Evolutionary conservation across 495 filamentous ascomycete species (phyloP), one percentile per base, ranked within the genome.

Genomic region (Bombardia bombarda): DNA sequence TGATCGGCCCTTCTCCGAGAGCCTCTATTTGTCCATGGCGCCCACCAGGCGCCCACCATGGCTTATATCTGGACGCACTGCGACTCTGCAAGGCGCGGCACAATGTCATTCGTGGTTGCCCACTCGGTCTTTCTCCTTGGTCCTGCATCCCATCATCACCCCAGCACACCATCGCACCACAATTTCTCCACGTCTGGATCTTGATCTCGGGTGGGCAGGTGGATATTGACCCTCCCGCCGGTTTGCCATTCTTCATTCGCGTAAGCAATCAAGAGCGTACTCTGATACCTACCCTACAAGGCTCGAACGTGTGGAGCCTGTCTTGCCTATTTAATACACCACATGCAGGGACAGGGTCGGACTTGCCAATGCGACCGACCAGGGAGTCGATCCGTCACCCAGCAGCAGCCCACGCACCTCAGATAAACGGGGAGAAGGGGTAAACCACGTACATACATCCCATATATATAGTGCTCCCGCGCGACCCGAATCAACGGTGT

Each of bases 1-100:
- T 21, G 25, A 42, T 42, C 39, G 39, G 39, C 39, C 39, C 39
- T 7, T 42, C 18, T 42, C n/a, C 25, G 7, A 9, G 16, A 32
- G 6, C 12, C 20, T 12, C 39, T 6, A 19, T 42, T 42, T 4
- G 1, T 8, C 18, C 26, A 12, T 31, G 18, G 32, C 17, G 16
- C 2, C 4, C 22, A 12, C 17, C 12, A 7, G 18, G 28, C 5
- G 7, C 37, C 5, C 2, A 6, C 10, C 14, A 18, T 38, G 7
- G 14, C 35, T 38, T 18, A 19, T 9, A 18, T 7, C 35, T 22
- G 5, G 38, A 40, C 23, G 9, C 38, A 22, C 24, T 25, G 38
- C 35, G 35, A 38, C 35, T 19, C 35, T 38, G 16, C 35, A 33
- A 5, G 9, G 7, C 32, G n/a, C 8, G 8, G 32, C 32, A 33